Conservation (phyloP, 1,284 basidiomycete genomes). For the Sparassis latifolia region DNA sequence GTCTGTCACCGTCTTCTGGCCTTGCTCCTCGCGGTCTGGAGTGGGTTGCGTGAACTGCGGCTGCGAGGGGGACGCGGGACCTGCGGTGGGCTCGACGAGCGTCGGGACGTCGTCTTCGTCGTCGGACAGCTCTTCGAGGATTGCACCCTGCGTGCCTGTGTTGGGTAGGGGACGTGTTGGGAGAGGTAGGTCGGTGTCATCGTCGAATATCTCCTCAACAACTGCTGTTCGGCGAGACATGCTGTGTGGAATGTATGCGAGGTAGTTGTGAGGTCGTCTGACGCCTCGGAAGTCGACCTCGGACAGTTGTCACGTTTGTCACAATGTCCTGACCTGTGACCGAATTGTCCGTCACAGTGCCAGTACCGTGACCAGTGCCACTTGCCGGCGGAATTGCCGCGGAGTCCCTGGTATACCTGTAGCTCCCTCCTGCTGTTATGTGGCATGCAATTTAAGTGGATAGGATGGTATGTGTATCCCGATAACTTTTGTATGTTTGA, state of each 20-base stretch:
- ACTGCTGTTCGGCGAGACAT: conserved; percentile 64
- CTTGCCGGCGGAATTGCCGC: too few relatives aligned
- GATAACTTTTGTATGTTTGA: not conserved
- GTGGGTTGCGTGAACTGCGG: conserved; percentile 23
- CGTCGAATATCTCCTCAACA: conserved; percentile 72
- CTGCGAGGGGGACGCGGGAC: conserved; percentile 46
- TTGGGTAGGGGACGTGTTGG: conserved; percentile 61
- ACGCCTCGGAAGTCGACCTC: too few relatives aligned
- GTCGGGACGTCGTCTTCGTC: conserved; percentile 33
- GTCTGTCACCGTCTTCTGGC: conserved; percentile 46
- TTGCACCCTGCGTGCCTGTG: conserved; percentile 61
- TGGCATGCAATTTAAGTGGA: not conserved
- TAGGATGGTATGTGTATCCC: not conserved
- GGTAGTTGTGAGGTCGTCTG: too few relatives aligned
- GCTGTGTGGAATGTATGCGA: not conserved
- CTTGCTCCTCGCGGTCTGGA: conserved; percentile 13
- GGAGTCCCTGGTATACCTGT: too few relatives aligned
- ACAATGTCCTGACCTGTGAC: too few relatives aligned
- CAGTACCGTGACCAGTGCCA: too few relatives aligned
- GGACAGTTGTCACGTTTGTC: too few relatives aligned
- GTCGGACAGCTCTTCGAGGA: conserved; percentile 65
- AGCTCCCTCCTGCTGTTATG: not conserved
- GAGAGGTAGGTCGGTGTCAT: conserved; percentile 80
- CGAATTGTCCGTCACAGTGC: too few relatives aligned
- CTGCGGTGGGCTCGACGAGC: conserved; percentile 24